phyloP scores from a whole-genome alignment of 1,284 basidiomycete genomes.

The Trichosporon faecale region DNA sequence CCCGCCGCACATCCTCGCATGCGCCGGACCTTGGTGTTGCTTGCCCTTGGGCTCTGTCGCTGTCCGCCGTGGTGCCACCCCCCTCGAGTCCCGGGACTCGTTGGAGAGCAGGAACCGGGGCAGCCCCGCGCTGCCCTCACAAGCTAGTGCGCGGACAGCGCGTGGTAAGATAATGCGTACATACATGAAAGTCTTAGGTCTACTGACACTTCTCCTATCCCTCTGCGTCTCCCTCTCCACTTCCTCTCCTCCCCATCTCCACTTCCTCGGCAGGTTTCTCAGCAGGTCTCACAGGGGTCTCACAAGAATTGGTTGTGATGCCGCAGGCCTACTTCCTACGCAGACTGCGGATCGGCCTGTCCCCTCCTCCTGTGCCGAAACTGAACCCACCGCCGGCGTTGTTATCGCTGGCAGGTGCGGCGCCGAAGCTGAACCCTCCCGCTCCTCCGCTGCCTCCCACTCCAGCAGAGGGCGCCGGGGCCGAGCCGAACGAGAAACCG shows the following conservation, averaged over 20 bases:
- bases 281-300: too few relatives aligned
- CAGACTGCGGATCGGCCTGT: neutral
- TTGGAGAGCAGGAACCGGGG: neutral
- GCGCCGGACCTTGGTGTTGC: constrained; percentile 8
- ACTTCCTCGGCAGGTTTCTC: too few relatives aligned
- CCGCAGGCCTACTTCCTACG: neutral
- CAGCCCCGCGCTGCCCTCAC: neutral
- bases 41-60: neutral
- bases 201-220: neutral
- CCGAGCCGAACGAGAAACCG: constrained; percentile 12
- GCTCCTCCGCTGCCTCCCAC: neutral
- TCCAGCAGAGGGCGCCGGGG: neutral
- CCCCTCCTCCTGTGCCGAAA: constrained; percentile 11
- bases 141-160: neutral
- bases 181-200: neutral
- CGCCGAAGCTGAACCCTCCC: constrained; percentile 12
- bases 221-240: neutral
- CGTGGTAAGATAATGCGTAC: neutral
- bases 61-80: neutral
- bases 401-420: neutral
- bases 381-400: constrained; percentile 5
- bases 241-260: too few relatives aligned
- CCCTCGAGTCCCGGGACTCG: too few relatives aligned
- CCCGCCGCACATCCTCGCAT: neutral
- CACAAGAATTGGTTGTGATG: too few relatives aligned